Percentiles rank a stretch among this genome's conserved stretches.
Conservation (phyloP, 2,329 filamentous ascomycete genomes). For the Leptographium flavum region DNA sequence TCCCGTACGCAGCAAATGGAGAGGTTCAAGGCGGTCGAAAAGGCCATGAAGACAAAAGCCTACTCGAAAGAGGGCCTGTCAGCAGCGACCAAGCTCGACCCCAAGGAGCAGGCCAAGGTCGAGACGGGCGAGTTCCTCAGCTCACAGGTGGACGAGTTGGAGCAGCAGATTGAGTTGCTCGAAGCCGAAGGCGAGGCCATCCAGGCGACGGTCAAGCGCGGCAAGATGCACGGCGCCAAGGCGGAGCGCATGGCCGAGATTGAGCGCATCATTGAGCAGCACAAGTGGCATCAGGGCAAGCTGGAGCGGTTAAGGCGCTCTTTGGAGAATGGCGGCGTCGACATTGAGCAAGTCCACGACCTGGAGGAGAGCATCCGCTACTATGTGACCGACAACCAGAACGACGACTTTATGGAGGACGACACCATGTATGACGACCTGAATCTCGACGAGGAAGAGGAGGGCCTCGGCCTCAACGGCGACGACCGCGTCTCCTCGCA, state of each 20-base stretch:
- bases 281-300: conserved; percentile 93
- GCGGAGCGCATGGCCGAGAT: conserved; percentile 80
- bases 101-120: conserved; percentile 90
- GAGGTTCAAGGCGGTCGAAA: conserved; percentile 99
- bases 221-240: conserved; percentile 74
- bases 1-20: conserved; percentile 92
- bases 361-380: conserved; percentile 88
- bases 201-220: conserved; percentile 85
- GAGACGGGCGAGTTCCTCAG: conserved; percentile 79
- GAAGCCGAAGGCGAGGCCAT: conserved; percentile 83
- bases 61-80: conserved; percentile 97
- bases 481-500: conserved; percentile 87
- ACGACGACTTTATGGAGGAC: conserved; percentile 83
- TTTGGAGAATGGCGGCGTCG: conserved; percentile 83
- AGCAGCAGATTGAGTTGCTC: conserved; percentile 81
- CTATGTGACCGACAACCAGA: conserved; percentile 83
- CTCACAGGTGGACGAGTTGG: conserved; percentile 79
- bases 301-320: conserved; percentile 81
- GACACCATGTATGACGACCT: conserved; percentile 93
- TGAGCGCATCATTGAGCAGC: conserved; percentile 69
- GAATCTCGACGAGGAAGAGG: conserved; percentile 84
- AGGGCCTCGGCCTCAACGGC: conserved; percentile 69
- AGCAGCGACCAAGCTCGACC: conserved; percentile 82
- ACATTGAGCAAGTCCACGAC: conserved; percentile 73
- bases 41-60: conserved; percentile 99